Evolutionary conservation across 139 green algal species (phyloP), one percentile per base, ranked within the genome.

Genomic region (Gonium pectorale): DNA sequence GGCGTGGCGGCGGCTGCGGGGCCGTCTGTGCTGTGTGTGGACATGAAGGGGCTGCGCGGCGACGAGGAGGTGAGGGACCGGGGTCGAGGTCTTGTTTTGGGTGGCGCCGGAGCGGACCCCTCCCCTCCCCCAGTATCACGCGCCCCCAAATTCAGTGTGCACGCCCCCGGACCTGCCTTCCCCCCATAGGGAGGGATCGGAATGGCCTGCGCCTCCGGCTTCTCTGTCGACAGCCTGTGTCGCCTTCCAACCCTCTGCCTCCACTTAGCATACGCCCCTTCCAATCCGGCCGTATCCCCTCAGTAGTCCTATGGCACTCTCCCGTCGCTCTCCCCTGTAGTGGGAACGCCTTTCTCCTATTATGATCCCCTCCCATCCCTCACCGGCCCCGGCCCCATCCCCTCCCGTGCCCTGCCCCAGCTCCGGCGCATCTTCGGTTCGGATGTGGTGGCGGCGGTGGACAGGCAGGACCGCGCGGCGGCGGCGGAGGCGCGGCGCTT

Each of bases 391-490:
- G 8, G 17, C 4, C 11, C 49, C 60, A 38, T n/a, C 41, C 46
- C 43, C 70, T 9, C 63, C 66, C 44, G 13, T 56, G 21, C 27
- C 41, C 26, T 8, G 44, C 27, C 43, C 40, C 85, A 92, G 92
- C 91, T 98, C 75, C 86, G 90, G 1, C 86, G 93, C 41, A 97
- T 98, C 79, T 98, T 98, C 89, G 95, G 95, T 0, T 89, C 93
- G 2, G 86, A 89, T 21, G 88, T 95, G 7, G 79, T 97, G 5
- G 79, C 90, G 24, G 85, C 87, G 6, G 90, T 94, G 82, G 88
- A 94, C 63, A 85, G 88, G 4, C 75, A 94, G 31, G 89, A 91
- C 37, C 86, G 60, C 64, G 78, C 24, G 79, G 90, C 54, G 38
- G 68, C 69, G 81, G 46, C 68, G 54, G 81, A 80, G 41, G 52